phyloP scores from a whole-genome alignment of 176 grass and related monocot genomes.

The Puya raimondii region DNA sequence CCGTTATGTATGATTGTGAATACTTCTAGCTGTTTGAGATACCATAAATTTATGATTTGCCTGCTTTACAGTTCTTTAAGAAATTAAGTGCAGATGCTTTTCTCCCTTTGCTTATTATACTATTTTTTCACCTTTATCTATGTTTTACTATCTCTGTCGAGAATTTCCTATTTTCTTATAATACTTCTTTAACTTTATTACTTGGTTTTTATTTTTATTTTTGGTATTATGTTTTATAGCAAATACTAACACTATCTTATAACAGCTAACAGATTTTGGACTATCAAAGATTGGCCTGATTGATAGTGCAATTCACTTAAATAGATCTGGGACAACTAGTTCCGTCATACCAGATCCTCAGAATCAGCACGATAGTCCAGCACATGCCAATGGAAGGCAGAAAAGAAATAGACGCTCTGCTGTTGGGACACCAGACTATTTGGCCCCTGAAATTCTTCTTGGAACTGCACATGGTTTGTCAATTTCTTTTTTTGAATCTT shows the following conservation, averaged over 20 bases:
- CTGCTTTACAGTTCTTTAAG: no score
- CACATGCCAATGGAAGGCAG: background rate
- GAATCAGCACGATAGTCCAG: background rate
- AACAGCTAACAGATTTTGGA: slow-evolving; percentile 42
- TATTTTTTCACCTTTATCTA: no score
- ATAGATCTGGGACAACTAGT: slow-evolving; percentile 3
- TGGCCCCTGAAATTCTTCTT: slow-evolving; percentile 41
- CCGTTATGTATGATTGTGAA: no score
- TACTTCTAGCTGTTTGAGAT: no score
- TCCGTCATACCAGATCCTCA: background rate
- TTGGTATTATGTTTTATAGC: background rate
- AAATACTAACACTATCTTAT: slow-evolving; percentile 1
- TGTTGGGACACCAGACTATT: slow-evolving; percentile 40
- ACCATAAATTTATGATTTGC: no score
- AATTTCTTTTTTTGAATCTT: background rate
- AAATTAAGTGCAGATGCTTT: no score
- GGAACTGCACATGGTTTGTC: slow-evolving; percentile 30
- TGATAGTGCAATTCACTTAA: slow-evolving; percentile 26
- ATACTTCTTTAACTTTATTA: background rate
- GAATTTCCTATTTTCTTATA: background rate
- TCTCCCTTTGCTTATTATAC: no score
- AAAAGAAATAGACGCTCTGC: slow-evolving; percentile 23
- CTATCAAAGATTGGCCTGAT: slow-evolving; percentile 39
- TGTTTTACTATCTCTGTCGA: no score
- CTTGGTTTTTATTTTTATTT: background rate